Base-by-base conservation (phyloP, 176 grass and related monocot species). In the Aegilops sharonensis region DNA sequence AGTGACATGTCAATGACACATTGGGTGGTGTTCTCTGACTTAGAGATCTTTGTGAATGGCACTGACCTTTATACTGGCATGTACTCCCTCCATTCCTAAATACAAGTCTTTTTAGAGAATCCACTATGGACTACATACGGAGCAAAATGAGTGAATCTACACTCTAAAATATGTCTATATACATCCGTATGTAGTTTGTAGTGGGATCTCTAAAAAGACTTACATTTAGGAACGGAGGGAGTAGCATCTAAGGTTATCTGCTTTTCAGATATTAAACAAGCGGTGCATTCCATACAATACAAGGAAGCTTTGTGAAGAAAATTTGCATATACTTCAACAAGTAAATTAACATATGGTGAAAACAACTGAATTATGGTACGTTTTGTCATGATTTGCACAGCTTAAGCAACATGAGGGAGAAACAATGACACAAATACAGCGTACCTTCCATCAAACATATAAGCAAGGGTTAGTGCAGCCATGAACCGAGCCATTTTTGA, bases 401-500 rank as follows among this genome's bases (percentile, higher is more conserved):
- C 50, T 54, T 52, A 48, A 77, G 47, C 73, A 77, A 83, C 59
- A 67, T 29, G 86, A 64, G 8, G 45, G 27, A 73, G 78, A 79
- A 40, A 14, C 2, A 59, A 91, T 63, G 48, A n/a, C 48, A 27
- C 3, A 78, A 3, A 69, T 56, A 32, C 82, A 79, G 1, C 30
- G 9, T 91, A 99, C 97, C 97, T 96, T 92, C 97, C 97, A 91
- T 99, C 97, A 37, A 99, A 99, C 94, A 99, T 99, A 88, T 99
- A 99, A 85, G 92, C 94, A 57, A 99, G 97, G 36, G 97, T 94
- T 87, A 99, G 66, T 36, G 97, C 97, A 82, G 97, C 91, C 97
- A 99, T 99, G 90, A 99, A 99, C 81, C 97, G 97, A n/a, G 97
- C 97, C 97, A 99, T 99, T 86, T 97, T 99, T 71, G 94, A 99